Conservation (phyloP, 2,329 filamentous ascomycete species). For the Penicillium polonicum region DNA sequence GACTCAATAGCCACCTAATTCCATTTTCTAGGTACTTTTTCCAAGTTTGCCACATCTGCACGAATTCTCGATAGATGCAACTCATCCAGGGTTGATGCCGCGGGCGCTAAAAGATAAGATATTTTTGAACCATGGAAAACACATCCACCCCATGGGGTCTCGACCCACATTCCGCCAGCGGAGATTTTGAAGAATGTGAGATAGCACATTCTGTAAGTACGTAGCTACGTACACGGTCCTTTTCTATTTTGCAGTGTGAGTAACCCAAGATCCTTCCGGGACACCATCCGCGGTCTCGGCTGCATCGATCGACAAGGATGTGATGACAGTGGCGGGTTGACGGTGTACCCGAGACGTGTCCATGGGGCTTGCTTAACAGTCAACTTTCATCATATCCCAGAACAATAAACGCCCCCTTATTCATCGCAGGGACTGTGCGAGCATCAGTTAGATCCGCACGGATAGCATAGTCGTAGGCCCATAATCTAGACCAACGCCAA, state of each 20-base stretch:
- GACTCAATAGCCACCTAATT: conserved; percentile 1
- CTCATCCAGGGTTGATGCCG: not conserved
- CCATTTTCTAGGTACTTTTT: not conserved
- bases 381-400: not conserved
- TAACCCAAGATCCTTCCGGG: conserved; percentile 10
- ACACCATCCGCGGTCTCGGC: conserved; percentile 5
- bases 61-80: not conserved
- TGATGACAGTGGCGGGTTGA: conserved; percentile 10
- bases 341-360: conserved; percentile 11
- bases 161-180: conserved; percentile 7
- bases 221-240: not conserved
- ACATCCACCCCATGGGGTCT: conserved; percentile 7
- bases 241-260: conserved; percentile 12
- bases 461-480: conserved; percentile 5
- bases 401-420: not conserved
- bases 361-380: not conserved
- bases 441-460: not conserved
- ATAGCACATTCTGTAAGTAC: not conserved
- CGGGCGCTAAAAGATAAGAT: not conserved
- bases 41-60: not conserved
- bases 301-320: conserved; percentile 12
- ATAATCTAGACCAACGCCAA: conserved; percentile 6
- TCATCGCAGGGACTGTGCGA: not conserved
- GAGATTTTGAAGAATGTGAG: conserved; percentile 7
- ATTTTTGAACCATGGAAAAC: conserved; percentile 1